These are phyloP conservation scores for Cercophora sp. DNA, from an alignment of 495 filamentous ascomycete genomes.

Conservation along the genomic window DNA sequence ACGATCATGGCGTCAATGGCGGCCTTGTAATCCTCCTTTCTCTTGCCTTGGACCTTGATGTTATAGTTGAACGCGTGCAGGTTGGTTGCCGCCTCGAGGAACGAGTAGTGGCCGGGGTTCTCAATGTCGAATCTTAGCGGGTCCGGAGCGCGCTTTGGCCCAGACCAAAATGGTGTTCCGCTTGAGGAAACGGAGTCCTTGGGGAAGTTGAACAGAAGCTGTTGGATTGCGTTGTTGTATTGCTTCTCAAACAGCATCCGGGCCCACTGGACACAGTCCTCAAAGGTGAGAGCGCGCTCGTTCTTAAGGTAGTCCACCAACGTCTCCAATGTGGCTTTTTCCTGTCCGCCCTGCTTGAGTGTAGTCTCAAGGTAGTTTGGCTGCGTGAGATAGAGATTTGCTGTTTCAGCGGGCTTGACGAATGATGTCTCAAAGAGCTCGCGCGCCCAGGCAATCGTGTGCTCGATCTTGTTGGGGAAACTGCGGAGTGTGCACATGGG, in stretches of 20 bases:
- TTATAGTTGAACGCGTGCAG: slow-evolving; percentile 98
- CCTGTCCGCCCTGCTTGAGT: slow-evolving; percentile 90
- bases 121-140: slow-evolving; percentile 81
- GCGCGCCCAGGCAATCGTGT: slow-evolving; percentile 97
- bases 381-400: slow-evolving; percentile 90
- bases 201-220: slow-evolving; percentile 96
- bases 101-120: slow-evolving; percentile 80
- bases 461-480: slow-evolving; percentile 98
- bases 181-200: slow-evolving; percentile 84
- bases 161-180: slow-evolving; percentile 95
- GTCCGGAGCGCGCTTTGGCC: slow-evolving; percentile 94
- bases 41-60: slow-evolving; percentile 73
- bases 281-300: slow-evolving; percentile 86
- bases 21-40: slow-evolving; percentile 64
- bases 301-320: slow-evolving; percentile 88
- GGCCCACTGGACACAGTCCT: slow-evolving; percentile 94
- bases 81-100: slow-evolving; percentile 83
- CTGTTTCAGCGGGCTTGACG: slow-evolving; percentile 87
- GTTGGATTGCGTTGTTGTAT: slow-evolving; percentile 95
- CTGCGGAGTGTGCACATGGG: slow-evolving; percentile 97
- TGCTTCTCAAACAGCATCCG: slow-evolving; percentile 92
- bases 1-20: slow-evolving; percentile 92
- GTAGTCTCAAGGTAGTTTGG: slow-evolving; percentile 86
- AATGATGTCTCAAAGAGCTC: slow-evolving; percentile 94
- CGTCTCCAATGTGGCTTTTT: slow-evolving; percentile 90